Base-by-base conservation (phyloP, 371 early-diverging fungal genomes). In the Circinella umbellata region DNA sequence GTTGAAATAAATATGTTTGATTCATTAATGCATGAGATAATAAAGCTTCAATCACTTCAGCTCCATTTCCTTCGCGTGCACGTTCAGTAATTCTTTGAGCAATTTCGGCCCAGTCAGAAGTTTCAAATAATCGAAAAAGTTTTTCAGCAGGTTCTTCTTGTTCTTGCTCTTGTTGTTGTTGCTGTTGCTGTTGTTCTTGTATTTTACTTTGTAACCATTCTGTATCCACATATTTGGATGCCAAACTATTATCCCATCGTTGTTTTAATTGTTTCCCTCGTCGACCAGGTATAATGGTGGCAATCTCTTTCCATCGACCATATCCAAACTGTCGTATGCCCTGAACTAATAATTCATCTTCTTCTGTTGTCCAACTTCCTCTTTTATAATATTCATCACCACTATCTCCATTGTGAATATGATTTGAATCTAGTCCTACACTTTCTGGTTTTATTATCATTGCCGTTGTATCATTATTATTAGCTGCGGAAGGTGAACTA, bases 221-320 rank as follows among this genome's bases (percentile, higher is more conserved):
- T 51, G 73, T 77, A 68, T 80, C 83, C 14, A 83, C 83, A 36
- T 79, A 83, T 62, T 80, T 83, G 11, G 83, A 68, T 18, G 80
- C 77, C 11, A 83, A 53, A 42, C 77, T 75, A 63, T 83, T 78
- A 46, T 83, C 83, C 83, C 83, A 83, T 46, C 83, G 65, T 35
- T 83, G 83, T 53, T 83, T 83, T 36, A 83, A 66, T 49, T 83
- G 83, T 59, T 83, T 83, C 9, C 83, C 79, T 59, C 76, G 78
- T 51, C 83, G 62, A 1, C 83, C 80, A 11, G 80, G 79, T 60
- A 83, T 80, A 4, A 72, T 70, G 4, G 46, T 67, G 0, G 80
- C 80, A 37, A 83, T 83, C 27, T 83, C 83, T 67, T 83, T 80
- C 83, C 83, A 83, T 48, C 77, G 66, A 3, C 83, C 83, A 14